A percentile compares a stretch with the other conserved stretches of the same genome.
phyloP scores from a whole-genome alignment of 1,284 basidiomycete species.

The Puccinia polysora region DNA sequence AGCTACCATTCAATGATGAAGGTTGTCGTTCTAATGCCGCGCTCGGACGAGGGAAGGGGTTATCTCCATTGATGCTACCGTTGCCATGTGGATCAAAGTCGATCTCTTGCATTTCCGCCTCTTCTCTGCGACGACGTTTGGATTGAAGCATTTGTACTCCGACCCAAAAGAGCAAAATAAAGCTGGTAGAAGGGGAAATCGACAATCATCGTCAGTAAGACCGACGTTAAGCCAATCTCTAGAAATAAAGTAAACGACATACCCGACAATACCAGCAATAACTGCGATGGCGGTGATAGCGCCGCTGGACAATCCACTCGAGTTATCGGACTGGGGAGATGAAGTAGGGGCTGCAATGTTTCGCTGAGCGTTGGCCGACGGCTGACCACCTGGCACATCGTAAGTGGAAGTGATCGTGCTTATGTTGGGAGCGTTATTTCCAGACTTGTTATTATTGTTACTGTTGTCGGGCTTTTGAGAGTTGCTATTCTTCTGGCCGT shows the following conservation, averaged over 20 bases:
- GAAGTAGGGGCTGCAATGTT: not conserved
- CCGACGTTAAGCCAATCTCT: not conserved
- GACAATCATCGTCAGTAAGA: not conserved
- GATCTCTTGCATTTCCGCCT: slow-evolving; percentile 33
- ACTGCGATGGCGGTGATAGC: slow-evolving; percentile 26
- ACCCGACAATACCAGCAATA: slow-evolving; percentile 30
- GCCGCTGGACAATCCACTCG: slow-evolving; percentile 12
- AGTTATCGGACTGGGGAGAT: not conserved
- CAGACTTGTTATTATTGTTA: not conserved
- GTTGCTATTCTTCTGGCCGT: no score
- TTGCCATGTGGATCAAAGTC: slow-evolving; percentile 25
- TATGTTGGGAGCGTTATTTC: not conserved
- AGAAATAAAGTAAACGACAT: not conserved
- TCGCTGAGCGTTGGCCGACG: not conserved
- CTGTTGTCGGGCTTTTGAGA: not conserved
- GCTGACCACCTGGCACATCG: not conserved
- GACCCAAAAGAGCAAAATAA: slow-evolving; percentile 35
- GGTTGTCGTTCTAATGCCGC: not conserved
- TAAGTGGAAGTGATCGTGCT: not conserved
- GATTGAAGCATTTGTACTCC: slow-evolving; percentile 29
- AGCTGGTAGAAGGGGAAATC: not conserved
- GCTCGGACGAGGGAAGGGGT: not conserved
- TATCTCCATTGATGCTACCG: slow-evolving; percentile 19
- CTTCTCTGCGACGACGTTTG: slow-evolving; percentile 14
- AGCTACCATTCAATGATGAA: not conserved